phyloP scores from a whole-genome alignment of 1,284 basidiomycete species.

The Austroboletus niveus region DNA sequence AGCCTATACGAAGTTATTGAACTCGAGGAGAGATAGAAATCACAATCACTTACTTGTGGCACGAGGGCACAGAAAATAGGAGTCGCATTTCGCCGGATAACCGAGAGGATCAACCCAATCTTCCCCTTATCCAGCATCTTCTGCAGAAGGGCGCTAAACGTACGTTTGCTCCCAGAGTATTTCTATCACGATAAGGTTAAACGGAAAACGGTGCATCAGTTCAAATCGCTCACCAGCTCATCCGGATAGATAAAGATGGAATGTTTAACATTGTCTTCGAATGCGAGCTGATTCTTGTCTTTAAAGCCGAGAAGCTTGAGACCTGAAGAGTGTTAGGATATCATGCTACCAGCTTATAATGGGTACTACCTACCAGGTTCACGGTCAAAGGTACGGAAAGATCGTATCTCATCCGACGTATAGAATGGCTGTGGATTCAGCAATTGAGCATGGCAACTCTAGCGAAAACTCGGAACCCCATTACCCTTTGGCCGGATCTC shows the following conservation, averaged over 20 bases:
- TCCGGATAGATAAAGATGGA: slow-evolving; percentile 92
- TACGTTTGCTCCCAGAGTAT: slow-evolving; percentile 88
- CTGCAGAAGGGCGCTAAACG: slow-evolving; percentile 85
- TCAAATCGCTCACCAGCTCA: slow-evolving; percentile 60
- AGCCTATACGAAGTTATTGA: slow-evolving; percentile 42
- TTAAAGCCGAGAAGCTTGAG: slow-evolving; percentile 95
- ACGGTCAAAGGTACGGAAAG: slow-evolving; percentile 77
- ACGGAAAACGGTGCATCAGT: neutral
- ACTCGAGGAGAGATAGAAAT: neutral
- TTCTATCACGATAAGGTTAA: slow-evolving; percentile 40
- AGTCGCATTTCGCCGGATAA: slow-evolving; percentile 70
- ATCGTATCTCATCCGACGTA: slow-evolving; percentile 77
- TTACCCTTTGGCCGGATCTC: slow-evolving; percentile 49
- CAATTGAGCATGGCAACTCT: slow-evolving; percentile 1
- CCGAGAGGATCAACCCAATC: slow-evolving; percentile 75
- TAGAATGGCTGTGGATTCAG: slow-evolving; percentile 68
- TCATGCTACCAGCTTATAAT: neutral
- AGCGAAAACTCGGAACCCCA: neutral
- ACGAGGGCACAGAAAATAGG: slow-evolving; percentile 86
- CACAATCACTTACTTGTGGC: slow-evolving; percentile 66
- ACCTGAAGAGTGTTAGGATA: slow-evolving; percentile 35
- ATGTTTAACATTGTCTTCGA: slow-evolving; percentile 92
- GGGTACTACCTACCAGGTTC: slow-evolving; percentile 54
- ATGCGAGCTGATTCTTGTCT: slow-evolving; percentile 62
- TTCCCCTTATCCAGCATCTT: slow-evolving; percentile 82